These are phyloP conservation scores for Aquanectria penicillioides DNA, from an alignment of 2,329 filamentous ascomycete species.

Conservation along the genomic window DNA sequence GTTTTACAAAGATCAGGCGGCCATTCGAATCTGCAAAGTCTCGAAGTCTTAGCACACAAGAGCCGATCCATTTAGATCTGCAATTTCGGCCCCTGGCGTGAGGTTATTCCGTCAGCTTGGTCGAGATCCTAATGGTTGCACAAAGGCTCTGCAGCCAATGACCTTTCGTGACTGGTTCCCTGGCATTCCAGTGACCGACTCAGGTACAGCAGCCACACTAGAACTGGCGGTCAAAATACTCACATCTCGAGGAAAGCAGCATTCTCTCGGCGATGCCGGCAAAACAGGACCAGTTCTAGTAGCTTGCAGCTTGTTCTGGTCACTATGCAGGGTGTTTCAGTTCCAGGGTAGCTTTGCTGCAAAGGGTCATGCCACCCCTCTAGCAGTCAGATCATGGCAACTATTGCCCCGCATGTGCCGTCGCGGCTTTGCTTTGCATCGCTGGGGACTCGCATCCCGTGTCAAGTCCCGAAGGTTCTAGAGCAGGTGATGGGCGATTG, in stretches of 20 bases:
- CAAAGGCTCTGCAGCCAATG: slow-evolving; percentile 9
- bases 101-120: not conserved
- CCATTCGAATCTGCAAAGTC: slow-evolving; percentile 63
- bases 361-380: slow-evolving; percentile 33
- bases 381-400: slow-evolving; percentile 30
- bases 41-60: slow-evolving; percentile 34
- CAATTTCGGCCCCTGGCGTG: not conserved
- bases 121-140: not conserved
- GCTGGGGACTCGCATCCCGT: slow-evolving; percentile 9
- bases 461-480: slow-evolving; percentile 12
- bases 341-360: slow-evolving; percentile 13
- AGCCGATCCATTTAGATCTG: slow-evolving; percentile 1
- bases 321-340: not conserved
- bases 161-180: slow-evolving; percentile 16
- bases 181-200: slow-evolving; percentile 37
- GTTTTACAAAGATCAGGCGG: slow-evolving; percentile 70
- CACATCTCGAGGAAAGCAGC: slow-evolving; percentile 20
- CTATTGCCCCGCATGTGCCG: slow-evolving; percentile 21
- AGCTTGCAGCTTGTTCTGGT: slow-evolving; percentile 18
- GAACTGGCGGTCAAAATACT: slow-evolving; percentile 16
- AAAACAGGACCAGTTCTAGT: not conserved
- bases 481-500: slow-evolving; percentile 28
- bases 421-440: slow-evolving; percentile 1
- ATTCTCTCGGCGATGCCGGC: slow-evolving; percentile 18
- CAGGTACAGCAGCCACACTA: slow-evolving; percentile 7